Evolutionary conservation across 2,329 filamentous ascomycete genomes (phyloP).

Genomic region (Beauveria sp.): DNA sequence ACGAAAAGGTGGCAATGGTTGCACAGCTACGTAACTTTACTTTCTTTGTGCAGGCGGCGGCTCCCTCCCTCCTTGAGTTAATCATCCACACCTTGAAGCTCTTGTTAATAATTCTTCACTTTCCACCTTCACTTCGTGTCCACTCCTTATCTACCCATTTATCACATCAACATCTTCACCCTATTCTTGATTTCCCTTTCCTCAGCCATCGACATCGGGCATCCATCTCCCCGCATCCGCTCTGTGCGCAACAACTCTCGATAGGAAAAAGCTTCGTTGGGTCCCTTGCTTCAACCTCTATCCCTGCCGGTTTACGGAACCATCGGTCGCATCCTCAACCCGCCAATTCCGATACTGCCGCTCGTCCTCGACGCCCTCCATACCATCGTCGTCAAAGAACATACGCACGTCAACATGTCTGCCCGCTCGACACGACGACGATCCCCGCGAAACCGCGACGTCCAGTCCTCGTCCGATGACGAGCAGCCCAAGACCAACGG

Average conservation of each 20-base stretch:
- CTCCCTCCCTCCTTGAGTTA: background rate
- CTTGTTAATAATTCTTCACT: constrained; percentile 6
- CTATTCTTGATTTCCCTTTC: background rate
- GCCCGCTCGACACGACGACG: constrained; percentile 31
- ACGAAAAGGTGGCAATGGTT: background rate
- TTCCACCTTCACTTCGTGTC: constrained; percentile 2
- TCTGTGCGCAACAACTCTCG: background rate
- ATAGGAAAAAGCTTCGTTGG: background rate
- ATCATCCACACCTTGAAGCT: background rate
- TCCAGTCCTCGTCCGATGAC: constrained; percentile 6
- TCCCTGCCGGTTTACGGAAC: background rate
- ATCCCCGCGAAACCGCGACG: constrained; percentile 25
- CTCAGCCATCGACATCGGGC: background rate
- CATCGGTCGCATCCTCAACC: background rate
- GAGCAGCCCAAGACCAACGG: background rate
- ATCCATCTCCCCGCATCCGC: background rate
- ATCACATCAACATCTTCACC: background rate
- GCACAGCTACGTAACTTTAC: background rate
- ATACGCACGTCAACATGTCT: constrained; percentile 24
- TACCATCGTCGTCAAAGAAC: too few relatives aligned
- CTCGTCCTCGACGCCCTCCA: background rate
- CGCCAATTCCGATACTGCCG: background rate
- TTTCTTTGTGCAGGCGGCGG: background rate
- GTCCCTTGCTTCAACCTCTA: background rate
- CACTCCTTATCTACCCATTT: constrained; percentile 7